Conservation (phyloP, 129 eudicot genomes). For the Arctium minus region DNA sequence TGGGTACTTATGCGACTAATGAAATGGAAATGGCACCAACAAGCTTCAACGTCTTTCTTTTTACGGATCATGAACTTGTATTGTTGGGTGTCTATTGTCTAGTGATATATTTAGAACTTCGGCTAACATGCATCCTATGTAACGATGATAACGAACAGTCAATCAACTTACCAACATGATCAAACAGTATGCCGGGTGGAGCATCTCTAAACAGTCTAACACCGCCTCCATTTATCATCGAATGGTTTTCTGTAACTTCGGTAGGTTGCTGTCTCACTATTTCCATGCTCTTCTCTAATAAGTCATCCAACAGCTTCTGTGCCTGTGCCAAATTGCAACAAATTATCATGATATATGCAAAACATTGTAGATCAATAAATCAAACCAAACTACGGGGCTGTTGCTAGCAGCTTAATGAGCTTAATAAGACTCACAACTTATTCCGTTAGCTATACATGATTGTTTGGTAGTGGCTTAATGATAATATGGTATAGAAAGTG, state of each 20-base stretch:
- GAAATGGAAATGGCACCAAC: neutral
- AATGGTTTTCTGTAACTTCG: slow-evolving; percentile 26
- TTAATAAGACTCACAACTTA: too few relatives aligned
- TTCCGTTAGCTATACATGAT: too few relatives aligned
- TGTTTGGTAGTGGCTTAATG: too few relatives aligned
- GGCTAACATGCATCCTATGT: neutral
- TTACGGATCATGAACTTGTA: neutral
- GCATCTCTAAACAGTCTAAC: slow-evolving; percentile 72
- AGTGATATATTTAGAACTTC: neutral
- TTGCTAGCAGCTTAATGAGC: neutral
- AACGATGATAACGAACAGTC: neutral
- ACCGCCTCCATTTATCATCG: slow-evolving; percentile 44
- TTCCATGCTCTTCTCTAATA: slow-evolving; percentile 64
- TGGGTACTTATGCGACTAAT: neutral
- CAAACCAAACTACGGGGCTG: neutral
- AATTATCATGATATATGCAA: neutral
- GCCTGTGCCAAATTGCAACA: slow-evolving; percentile 40
- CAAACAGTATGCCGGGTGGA: slow-evolving; percentile 75
- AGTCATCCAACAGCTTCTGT: slow-evolving; percentile 54
- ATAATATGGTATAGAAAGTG: too few relatives aligned
- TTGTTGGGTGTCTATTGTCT: neutral
- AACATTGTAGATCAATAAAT: neutral
- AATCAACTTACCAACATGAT: slow-evolving; percentile 50
- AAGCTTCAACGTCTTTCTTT: neutral
- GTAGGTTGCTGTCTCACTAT: slow-evolving; percentile 35